Base-by-base conservation (phyloP, 2,329 filamentous ascomycete genomes). In the Elsinoe fawcettii region DNA sequence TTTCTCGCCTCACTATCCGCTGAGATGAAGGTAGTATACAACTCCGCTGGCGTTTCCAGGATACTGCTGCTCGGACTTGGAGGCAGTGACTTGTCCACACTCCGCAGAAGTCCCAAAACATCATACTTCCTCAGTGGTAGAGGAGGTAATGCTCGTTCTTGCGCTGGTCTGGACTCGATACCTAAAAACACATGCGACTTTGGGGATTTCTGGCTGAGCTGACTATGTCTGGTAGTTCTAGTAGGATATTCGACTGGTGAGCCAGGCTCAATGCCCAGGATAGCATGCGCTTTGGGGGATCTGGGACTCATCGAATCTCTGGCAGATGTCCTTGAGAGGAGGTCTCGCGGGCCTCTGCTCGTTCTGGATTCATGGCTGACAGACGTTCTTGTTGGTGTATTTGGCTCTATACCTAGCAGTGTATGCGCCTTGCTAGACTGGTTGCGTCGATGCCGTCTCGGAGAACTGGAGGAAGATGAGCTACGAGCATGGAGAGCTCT, bases 21-120 rank as follows among this genome's bases (percentile, higher is more conserved):
- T 32, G 22, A 32, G 18, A 37, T n/a, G 22, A 25, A 30, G 6
- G 18, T 53, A 5, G 49, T 32, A n/a, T 53, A 53, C 49, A 53
- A 39, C 14, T 53, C 25, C 49, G 49, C 30, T 25, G 49, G 49
- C 49, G 49, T 53, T 16, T 53, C 49, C 5, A 37, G 32, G 49
- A 53, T 53, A 23, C 49, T 53, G n/a, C 16, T 12, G 5, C 25
- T 36, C 18, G 49, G 49, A 37, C 49, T 39, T 11, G 49, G 34
- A 12, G 49, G 49, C 16, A 53, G 20, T 16, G 49, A 53, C 34
- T 53, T 53, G 34, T 53, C 49, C 18, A 53, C 49, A 5, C 49
- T 30, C 9, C 49, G n/a, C 9, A 53, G 9, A 2, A 14, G 12
- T 14, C 12, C 30, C 8, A 36, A 12, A 6, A 22, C 30, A 39